Percentiles rank a stretch among this genome's conserved stretches.
These are phyloP conservation scores for Stentor coeruleus DNA, from an alignment of 73 alveolate species.

Conservation along the genomic window DNA sequence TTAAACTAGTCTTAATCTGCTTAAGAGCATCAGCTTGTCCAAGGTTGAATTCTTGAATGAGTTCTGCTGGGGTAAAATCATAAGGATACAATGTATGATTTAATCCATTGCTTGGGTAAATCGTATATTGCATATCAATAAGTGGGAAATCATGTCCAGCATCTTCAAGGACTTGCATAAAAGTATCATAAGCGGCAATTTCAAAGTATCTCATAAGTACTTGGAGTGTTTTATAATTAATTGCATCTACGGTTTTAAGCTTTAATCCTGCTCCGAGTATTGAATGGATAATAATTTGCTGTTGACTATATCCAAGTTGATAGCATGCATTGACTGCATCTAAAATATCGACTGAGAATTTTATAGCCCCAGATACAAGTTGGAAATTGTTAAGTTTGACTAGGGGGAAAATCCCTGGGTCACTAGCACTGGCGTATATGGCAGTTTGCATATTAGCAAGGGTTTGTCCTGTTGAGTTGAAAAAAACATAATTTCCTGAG, in stretches of 20 bases:
- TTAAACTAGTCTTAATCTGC: too few relatives aligned
- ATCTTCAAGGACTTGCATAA: neutral
- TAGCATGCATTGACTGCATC: neutral
- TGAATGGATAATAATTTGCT: neutral
- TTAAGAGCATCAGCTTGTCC: conserved; percentile 10
- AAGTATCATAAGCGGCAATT: neutral
- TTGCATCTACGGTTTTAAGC: neutral
- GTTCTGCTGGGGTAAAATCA: neutral
- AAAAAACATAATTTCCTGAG: neutral
- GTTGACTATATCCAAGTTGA: too few relatives aligned
- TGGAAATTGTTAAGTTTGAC: neutral
- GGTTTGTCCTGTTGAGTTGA: conserved; percentile 16
- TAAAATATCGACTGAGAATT: conserved; percentile 5
- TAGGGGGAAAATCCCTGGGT: neutral
- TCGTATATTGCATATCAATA: neutral
- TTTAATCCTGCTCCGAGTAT: neutral
- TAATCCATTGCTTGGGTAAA: neutral
- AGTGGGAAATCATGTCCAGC: neutral
- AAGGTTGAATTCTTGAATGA: neutral
- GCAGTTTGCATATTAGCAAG: neutral
- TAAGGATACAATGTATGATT: neutral
- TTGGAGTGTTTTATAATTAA: neutral
- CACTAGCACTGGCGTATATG: neutral
- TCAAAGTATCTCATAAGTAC: neutral
- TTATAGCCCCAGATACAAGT: neutral